Conservation (phyloP, 306 rosid species). For the Lablab purpureus region DNA sequence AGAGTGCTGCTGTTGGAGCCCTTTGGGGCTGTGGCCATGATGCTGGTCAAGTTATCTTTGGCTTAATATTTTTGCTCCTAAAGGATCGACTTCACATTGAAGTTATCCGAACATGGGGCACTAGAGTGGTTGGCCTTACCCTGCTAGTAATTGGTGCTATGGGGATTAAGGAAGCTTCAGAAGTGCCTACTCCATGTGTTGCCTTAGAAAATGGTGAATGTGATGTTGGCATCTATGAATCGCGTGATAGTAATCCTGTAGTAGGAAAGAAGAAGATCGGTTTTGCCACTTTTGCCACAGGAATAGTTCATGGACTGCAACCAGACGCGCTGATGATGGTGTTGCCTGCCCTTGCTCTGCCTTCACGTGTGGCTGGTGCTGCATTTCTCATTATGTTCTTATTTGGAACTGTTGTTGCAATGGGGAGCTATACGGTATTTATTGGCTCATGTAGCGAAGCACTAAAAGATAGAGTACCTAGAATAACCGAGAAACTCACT, state of each 20-base stretch:
- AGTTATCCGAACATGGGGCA: constrained; percentile 89
- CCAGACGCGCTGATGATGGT: constrained; percentile 99
- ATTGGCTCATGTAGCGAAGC: constrained; percentile 92
- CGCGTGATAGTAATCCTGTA: constrained; percentile 60
- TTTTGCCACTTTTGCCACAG: constrained; percentile 99
- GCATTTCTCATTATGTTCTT: constrained; percentile 92
- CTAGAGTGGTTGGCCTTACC: constrained; percentile 88
- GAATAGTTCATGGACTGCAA: constrained; percentile 93
- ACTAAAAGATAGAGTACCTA: constrained; percentile 85
- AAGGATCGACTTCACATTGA: constrained; percentile 95
- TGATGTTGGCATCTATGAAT: constrained; percentile 64
- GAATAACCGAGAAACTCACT: constrained; percentile 95
- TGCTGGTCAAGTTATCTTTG: constrained; percentile 94
- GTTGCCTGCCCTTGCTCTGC: constrained; percentile 95
- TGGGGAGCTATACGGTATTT: constrained; percentile 97
- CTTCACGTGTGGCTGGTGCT: constrained; percentile 95
- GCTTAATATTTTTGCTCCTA: constrained; percentile 77
- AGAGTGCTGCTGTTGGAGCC: constrained; percentile 97
- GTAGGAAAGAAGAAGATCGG: constrained; percentile 85
- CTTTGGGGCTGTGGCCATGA: constrained; percentile 99
- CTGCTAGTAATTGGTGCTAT: constrained; percentile 83
- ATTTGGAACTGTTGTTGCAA: constrained; percentile 88
- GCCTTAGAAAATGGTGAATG: constrained; percentile 86
- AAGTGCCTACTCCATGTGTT: constrained; percentile 75
- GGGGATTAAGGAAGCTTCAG: constrained; percentile 96